These are phyloP conservation scores for Crithidia acanthocephali DNA, from an alignment of 208 protist genomes.

Conservation along the genomic window DNA sequence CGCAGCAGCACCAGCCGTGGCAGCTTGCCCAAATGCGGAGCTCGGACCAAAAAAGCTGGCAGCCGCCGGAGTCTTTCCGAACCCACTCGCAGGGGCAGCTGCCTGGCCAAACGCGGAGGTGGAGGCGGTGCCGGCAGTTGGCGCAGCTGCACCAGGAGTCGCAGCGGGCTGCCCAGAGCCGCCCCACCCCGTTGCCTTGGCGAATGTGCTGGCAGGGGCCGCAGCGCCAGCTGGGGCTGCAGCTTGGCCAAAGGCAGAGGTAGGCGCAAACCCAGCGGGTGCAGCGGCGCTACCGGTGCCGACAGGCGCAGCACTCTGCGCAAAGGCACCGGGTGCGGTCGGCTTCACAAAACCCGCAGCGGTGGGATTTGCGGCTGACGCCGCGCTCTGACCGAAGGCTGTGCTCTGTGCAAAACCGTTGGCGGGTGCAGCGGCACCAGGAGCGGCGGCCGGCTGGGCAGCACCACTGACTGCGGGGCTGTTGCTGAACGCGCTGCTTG, in stretches of 20 bases:
- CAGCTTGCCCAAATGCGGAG: not conserved
- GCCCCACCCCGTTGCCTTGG: not conserved
- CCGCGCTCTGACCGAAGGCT: not conserved
- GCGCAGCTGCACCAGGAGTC: not conserved
- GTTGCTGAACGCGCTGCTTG: not conserved
- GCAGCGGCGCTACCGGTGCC: too few species aligned
- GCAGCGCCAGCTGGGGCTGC: not conserved
- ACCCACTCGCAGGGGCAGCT: not conserved
- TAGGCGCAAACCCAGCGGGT: slow-evolving; percentile 1
- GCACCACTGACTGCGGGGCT: not conserved
- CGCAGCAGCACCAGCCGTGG: not conserved
- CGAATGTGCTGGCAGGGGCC: not conserved
- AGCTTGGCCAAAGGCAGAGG: slow-evolving; percentile 1
- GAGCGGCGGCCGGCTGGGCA: not conserved
- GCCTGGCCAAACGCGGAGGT: not conserved
- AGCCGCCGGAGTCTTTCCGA: not conserved
- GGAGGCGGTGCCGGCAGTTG: too few species aligned
- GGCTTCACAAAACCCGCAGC: not conserved
- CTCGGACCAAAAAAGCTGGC: slow-evolving; percentile 1
- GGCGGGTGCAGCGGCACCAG: not conserved
- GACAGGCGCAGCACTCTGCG: not conserved
- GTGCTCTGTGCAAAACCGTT: not conserved
- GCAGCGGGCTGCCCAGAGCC: too few species aligned
- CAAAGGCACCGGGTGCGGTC: not conserved
- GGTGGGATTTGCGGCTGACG: not conserved